Evolutionary conservation across 495 filamentous ascomycete genomes (phyloP).

Genomic region (Staphylotrichum longicolle): DNA sequence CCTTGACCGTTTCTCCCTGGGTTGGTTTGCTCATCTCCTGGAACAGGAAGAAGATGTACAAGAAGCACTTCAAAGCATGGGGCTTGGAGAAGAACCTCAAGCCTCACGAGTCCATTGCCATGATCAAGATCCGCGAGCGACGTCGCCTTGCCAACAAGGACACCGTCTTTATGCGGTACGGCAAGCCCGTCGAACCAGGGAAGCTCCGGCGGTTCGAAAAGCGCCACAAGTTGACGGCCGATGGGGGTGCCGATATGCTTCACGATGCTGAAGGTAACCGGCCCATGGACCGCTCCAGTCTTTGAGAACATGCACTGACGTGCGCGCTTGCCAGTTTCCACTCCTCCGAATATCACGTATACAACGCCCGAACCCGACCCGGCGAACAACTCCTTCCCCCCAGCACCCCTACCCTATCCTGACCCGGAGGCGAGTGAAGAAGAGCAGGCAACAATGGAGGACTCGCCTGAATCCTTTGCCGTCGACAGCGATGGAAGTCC

Average conservation of each 20-base stretch:
- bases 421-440: background rate
- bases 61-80: constrained; percentile 31
- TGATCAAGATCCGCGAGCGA: constrained; percentile 26
- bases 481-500: background rate
- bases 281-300: too few relatives aligned
- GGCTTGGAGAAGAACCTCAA: constrained; percentile 32
- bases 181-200: constrained; percentile 10
- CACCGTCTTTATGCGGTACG: constrained; percentile 20
- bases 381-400: background rate
- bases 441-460: background rate
- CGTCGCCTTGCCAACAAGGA: constrained; percentile 24
- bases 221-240: constrained; percentile 13
- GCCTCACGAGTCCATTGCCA: constrained; percentile 24
- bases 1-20: background rate
- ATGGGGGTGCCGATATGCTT: background rate
- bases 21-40: background rate
- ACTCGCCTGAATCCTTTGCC: background rate
- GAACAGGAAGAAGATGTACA: constrained; percentile 32
- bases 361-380: constrained; percentile 21
- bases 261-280: background rate
- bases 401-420: background rate
- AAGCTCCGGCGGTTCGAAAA: constrained; percentile 27
- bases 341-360: constrained; percentile 17
- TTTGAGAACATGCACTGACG: background rate
- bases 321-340: constrained; percentile 5